Conservation (phyloP, 1,284 basidiomycete species). For the Ustilago esculenta region DNA sequence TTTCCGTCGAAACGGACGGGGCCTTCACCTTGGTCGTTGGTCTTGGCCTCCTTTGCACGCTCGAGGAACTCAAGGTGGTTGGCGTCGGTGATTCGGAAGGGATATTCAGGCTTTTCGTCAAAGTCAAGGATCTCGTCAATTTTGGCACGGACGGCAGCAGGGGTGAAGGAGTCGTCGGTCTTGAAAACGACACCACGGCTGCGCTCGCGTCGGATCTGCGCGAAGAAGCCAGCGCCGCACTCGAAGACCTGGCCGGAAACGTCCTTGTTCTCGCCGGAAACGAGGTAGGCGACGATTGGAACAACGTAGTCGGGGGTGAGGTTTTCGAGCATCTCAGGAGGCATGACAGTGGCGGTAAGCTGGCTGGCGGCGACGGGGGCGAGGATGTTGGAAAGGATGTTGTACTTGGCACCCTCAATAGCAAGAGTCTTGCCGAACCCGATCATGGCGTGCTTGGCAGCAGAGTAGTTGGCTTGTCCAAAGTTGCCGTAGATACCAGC, state of each 20-base stretch:
- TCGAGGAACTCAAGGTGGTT: constrained; percentile 74
- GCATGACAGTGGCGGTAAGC: constrained; percentile 95
- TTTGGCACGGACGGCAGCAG: constrained; percentile 76
- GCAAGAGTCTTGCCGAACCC: constrained; percentile 86
- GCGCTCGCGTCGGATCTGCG: constrained; percentile 93
- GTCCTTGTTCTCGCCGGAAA: constrained; percentile 68
- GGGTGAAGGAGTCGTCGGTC: constrained; percentile 89
- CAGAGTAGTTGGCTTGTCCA: constrained; percentile 86
- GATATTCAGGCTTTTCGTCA: constrained; percentile 76
- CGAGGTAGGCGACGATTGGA: constrained; percentile 73
- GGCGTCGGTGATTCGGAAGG: constrained; percentile 75
- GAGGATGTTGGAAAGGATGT: constrained; percentile 86
- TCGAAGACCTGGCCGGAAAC: constrained; percentile 90
- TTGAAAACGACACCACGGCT: constrained; percentile 86
- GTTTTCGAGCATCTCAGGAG: constrained; percentile 92
- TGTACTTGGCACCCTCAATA: constrained; percentile 87
- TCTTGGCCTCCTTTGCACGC: constrained; percentile 74
- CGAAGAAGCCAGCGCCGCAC: constrained; percentile 90
- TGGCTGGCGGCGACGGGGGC: constrained; percentile 92
- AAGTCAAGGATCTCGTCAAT: constrained; percentile 80
- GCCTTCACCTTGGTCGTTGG: constrained; percentile 77
- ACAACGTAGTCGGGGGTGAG: constrained; percentile 94
- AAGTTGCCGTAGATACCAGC: constrained; percentile 79
- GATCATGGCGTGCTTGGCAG: constrained; percentile 69
- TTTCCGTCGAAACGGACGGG: constrained; percentile 85